phyloP scores from a whole-genome alignment of 1,284 basidiomycete species.

The Puccinia polysora region DNA sequence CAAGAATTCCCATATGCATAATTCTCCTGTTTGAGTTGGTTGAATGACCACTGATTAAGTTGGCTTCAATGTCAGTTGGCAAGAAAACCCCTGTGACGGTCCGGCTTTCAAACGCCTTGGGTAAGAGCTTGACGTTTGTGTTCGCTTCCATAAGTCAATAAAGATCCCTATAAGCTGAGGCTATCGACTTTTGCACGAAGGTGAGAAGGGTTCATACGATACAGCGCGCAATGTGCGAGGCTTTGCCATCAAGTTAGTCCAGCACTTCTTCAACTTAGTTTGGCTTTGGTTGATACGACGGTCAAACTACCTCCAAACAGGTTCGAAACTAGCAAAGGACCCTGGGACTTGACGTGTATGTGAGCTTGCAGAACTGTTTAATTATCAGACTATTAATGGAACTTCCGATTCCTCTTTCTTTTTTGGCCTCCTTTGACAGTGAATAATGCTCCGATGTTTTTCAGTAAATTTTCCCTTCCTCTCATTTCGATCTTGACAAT shows the following conservation, averaged over 20 bases:
- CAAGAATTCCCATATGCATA: not conserved
- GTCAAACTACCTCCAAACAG: not conserved
- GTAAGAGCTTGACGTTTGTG: not conserved
- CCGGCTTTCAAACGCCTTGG: conserved; percentile 28
- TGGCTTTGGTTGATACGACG: not conserved
- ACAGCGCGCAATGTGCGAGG: conserved; percentile 40
- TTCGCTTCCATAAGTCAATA: not conserved
- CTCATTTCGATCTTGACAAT: not conserved
- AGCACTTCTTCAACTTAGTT: not conserved
- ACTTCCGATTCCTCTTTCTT: not conserved
- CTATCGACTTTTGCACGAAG: not conserved
- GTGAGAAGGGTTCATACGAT: conserved; percentile 28
- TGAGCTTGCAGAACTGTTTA: not conserved
- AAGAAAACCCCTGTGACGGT: conserved; percentile 17
- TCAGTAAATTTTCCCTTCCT: not conserved
- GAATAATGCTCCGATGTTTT: conserved; percentile 35
- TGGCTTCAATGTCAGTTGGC: not conserved
- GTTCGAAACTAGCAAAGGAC: conserved; percentile 22
- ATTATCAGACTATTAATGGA: not conserved
- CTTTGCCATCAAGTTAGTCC: conserved; percentile 29
- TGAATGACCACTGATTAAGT: not conserved
- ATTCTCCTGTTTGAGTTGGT: not conserved
- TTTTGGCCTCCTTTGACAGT: not conserved
- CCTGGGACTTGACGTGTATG: conserved; percentile 36
- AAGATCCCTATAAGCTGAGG: not conserved